These are phyloP conservation scores for Amaranthus hypochondriacus DNA, from an alignment of 148 eudicot genomes.

Conservation along the genomic window DNA sequence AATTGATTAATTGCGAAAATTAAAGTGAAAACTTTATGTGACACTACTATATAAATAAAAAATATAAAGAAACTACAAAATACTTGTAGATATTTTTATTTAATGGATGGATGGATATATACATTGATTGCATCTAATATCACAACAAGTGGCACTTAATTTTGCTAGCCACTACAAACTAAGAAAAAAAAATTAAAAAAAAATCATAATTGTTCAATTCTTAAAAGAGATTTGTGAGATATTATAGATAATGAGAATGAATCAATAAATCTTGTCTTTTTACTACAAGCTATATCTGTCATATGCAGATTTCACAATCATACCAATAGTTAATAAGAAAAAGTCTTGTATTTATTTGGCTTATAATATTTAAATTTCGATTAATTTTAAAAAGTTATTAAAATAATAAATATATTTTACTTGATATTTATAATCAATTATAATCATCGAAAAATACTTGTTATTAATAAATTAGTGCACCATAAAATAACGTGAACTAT, in stretches of 20 bases:
- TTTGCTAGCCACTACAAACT: background rate
- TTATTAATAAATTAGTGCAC: too few species aligned
- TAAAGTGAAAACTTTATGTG: too few species aligned
- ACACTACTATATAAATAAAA: too few species aligned
- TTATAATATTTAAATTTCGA: too few species aligned
- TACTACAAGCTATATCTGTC: slow-evolving; percentile 11
- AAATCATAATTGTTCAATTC: background rate
- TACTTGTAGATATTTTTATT: background rate
- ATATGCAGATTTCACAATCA: slow-evolving; percentile 21
- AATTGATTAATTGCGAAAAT: too few species aligned
- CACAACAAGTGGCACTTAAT: background rate
- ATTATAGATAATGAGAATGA: background rate
- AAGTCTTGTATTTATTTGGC: too few species aligned
- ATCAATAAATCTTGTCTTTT: slow-evolving; percentile 14
- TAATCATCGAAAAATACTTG: too few species aligned
- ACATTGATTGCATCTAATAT: background rate
- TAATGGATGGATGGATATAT: background rate
- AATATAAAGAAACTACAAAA: too few species aligned
- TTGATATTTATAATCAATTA: too few species aligned
- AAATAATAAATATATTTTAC: too few species aligned
- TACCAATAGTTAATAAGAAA: background rate
- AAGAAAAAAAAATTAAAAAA: background rate
- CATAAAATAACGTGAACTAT: too few species aligned
- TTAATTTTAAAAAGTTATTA: too few species aligned
- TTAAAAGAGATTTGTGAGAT: background rate